Base-by-base conservation (phyloP, 2,329 filamentous ascomycete genomes). In the Grosmannia huntii region DNA sequence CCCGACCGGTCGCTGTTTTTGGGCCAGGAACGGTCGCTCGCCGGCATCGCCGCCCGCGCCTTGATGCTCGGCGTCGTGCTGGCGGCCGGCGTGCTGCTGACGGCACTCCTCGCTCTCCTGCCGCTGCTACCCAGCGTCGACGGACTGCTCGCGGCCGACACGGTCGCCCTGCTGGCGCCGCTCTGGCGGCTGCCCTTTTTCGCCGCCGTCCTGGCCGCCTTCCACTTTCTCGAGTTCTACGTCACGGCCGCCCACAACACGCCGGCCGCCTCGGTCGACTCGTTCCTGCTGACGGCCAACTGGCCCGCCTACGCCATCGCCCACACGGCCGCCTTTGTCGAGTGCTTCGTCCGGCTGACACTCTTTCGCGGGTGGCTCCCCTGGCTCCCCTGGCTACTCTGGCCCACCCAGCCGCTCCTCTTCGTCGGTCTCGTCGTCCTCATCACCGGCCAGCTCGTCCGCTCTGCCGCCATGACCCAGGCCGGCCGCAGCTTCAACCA, bases 221-320 rank as follows among this genome's bases (percentile, higher is more conserved):
- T 97, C 74, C 94, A 99, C 76, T 97, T 96, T 73, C 84, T 97
- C 70, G 94, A 99, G 73, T 99, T 91, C 76, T 95, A 85, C 78
- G 89, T 85, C 36, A 96, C 92, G 0, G 91, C 92, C 10, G 76
- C 79, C 58, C 89, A 87, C 73, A 97, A 97, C 71, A 89, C 89
- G 0, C 77, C 79, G 19, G 78, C 83, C 56, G 89, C 89, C 23
- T 81, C 78, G 27, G 76, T 91, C 23, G 80, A 81, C 57, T 87
- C 89, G 41, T 99, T 95, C 70, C 81, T 99, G 16, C 78, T 97
- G 41, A 86, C 84, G 44, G 83, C 83, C 55, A 99, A 99, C 70
- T 94, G 94, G 70, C 82, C 81, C 50, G 83, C 83, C 6, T 97
- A 97, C 71, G 87, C 87, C 62, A 79, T 89, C 64, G 94, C 94